Evolutionary conservation across 345 rosid species (phyloP).

Genomic region (Leavenworthia alabamica): DNA sequence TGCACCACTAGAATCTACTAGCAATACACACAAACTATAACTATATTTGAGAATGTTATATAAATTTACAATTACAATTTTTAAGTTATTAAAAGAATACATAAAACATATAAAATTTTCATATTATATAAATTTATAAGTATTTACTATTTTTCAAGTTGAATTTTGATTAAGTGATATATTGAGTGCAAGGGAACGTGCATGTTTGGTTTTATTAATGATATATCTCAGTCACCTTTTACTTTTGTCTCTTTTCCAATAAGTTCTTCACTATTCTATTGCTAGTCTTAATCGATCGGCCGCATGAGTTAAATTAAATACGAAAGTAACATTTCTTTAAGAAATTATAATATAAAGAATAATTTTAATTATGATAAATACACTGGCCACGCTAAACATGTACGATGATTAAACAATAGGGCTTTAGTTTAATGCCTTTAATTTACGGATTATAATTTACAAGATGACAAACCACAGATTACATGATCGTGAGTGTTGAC

Average conservation of each 20-base stretch:
- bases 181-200: background rate
- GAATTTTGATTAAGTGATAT: background rate
- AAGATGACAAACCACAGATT: background rate
- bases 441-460: background rate
- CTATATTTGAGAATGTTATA: background rate
- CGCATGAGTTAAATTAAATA: background rate
- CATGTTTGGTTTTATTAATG: background rate
- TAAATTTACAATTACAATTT: background rate
- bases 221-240: background rate
- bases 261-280: background rate
- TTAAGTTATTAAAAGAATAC: background rate
- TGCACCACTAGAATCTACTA: background rate
- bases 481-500: background rate
- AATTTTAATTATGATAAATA: background rate
- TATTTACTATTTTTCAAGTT: background rate
- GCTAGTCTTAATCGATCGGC: background rate
- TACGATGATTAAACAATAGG: slow-evolving; percentile 7
- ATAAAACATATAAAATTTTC: background rate
- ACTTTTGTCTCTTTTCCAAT: background rate
- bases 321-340: background rate
- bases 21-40: background rate
- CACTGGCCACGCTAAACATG: no score
- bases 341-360: background rate
- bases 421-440: background rate
- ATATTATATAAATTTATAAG: background rate